Base-by-base conservation (phyloP, 305 asterid species). In the Lippia alba region DNA sequence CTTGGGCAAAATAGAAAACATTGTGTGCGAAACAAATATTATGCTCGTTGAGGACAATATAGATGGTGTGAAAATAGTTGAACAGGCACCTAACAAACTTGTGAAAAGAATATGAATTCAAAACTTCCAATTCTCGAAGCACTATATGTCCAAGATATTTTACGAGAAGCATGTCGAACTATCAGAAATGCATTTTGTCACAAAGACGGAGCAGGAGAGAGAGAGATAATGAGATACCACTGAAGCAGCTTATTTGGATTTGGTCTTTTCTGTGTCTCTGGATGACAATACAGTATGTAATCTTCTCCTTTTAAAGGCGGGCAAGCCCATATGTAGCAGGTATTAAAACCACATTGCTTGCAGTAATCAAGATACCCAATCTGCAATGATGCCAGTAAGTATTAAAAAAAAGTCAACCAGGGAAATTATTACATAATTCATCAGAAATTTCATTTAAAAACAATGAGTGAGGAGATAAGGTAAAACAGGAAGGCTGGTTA, bases 291-390 rank as follows among this genome's bases (percentile, higher is more conserved):
- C 75, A 91, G 79, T 67, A 91, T 89, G 79, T 89, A 91, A 79
- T 91, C 95, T 57, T 89, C 95, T 45, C 87, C 91, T 76, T 71
- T 87, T 61, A 58, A 40, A 61, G 97, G 94, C 64, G 97, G 96
- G 85, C 91, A 91, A 64, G 91, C 90, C 96, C 96, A 91, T 75
- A 91, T 82, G 44, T 89, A 86, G 83, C 95, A 84, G 72, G 85
- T 81, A 49, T 81, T 71, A 70, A 86, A 91, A 70, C 97, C 97
- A 40, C 70, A 83, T 66, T 50, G 78, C 85, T 89, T 87, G 89
- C 96, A 89, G 82, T 89, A 87, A 60, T 86, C 93, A 50, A 89
- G 91, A 81, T 91, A 91, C 66, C 96, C 93, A 60, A 89, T 86
- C 97, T 91, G 85, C 71, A 68, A 71, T 36, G 40, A 60, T 17